These are phyloP conservation scores for Pseudogymnoascus sp. DNA, from an alignment of 2,329 filamentous ascomycete genomes.

Conservation along the genomic window DNA sequence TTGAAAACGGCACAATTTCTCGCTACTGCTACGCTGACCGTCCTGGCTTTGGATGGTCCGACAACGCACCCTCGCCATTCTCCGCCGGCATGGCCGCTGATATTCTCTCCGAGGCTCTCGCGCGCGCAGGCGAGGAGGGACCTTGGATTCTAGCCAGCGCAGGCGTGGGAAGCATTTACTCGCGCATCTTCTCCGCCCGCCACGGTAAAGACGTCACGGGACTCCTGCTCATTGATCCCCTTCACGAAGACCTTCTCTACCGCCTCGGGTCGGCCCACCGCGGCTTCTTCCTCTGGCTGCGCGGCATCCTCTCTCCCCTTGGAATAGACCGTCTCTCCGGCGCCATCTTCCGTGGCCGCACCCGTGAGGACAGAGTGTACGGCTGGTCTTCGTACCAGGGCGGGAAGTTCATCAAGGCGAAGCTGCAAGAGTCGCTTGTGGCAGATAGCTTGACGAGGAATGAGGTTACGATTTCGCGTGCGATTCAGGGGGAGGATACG, in stretches of 20 bases:
- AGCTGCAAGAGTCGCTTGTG: constrained; percentile 86
- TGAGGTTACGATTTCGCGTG: constrained; percentile 69
- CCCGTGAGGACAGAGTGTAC: constrained; percentile 74
- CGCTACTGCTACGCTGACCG: constrained; percentile 95
- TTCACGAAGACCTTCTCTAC: constrained; percentile 79
- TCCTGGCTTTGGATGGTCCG: constrained; percentile 79
- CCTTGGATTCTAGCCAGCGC: constrained; percentile 85
- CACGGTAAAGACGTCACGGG: constrained; percentile 68
- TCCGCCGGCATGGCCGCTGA: constrained; percentile 91
- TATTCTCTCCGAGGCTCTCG: constrained; percentile 77
- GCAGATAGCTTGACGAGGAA: constrained; percentile 75
- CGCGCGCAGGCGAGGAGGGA: constrained; percentile 69
- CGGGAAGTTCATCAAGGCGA: constrained; percentile 79
- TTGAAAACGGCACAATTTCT: constrained; percentile 71
- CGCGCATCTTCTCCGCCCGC: constrained; percentile 81
- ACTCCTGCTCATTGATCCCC: constrained; percentile 74
- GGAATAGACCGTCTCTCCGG: constrained; percentile 74
- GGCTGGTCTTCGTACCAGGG: constrained; percentile 70
- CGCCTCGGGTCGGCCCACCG: constrained; percentile 57
- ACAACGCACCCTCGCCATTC: constrained; percentile 88
- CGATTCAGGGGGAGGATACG: constrained; percentile 69
- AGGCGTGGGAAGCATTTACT: constrained; percentile 81
- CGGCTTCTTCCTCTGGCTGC: constrained; percentile 80
- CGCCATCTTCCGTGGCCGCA: constrained; percentile 73
- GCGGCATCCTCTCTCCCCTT: constrained; percentile 77